Conservation (phyloP, 441 rosid species). For the Flueggea neowawraea region DNA sequence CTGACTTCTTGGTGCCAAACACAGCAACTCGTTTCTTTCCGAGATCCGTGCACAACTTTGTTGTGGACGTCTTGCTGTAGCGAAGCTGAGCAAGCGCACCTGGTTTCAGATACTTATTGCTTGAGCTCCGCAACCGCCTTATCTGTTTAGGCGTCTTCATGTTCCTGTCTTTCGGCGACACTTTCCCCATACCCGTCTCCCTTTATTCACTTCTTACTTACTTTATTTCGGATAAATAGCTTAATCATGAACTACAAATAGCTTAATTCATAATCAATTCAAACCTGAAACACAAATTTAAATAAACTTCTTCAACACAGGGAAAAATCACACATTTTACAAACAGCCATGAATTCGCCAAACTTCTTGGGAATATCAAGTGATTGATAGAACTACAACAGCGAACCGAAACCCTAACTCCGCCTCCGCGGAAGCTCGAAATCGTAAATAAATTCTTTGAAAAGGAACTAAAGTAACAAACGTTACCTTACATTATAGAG, state of each 20-base stretch:
- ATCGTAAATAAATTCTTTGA: no score
- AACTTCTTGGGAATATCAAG: no score
- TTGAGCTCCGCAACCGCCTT: conserved; percentile 51
- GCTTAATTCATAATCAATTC: conserved; percentile 3
- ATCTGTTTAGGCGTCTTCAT: conserved; percentile 46
- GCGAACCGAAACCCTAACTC: no score
- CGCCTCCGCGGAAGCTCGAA: no score
- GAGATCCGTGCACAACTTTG: conserved; percentile 71
- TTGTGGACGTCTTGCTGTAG: conserved; percentile 41
- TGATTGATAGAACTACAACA: no score
- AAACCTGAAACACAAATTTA: conserved; percentile 21
- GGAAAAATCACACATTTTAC: no score
- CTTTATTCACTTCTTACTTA: neutral
- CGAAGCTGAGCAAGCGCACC: conserved; percentile 84
- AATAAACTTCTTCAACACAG: neutral
- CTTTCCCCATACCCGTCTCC: conserved; percentile 59
- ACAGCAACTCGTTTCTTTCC: conserved; percentile 77
- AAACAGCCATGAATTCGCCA: no score
- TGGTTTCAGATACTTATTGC: conserved; percentile 71
- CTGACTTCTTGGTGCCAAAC: conserved; percentile 35
- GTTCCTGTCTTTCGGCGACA: conserved; percentile 51
- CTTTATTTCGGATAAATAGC: conserved; percentile 3
- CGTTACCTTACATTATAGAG: no score
- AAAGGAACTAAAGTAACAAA: no score
- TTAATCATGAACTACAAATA: neutral